Evolutionary conservation across 805 yeast genomes (phyloP).

Genomic region (Candida khao-thaluensis): DNA sequence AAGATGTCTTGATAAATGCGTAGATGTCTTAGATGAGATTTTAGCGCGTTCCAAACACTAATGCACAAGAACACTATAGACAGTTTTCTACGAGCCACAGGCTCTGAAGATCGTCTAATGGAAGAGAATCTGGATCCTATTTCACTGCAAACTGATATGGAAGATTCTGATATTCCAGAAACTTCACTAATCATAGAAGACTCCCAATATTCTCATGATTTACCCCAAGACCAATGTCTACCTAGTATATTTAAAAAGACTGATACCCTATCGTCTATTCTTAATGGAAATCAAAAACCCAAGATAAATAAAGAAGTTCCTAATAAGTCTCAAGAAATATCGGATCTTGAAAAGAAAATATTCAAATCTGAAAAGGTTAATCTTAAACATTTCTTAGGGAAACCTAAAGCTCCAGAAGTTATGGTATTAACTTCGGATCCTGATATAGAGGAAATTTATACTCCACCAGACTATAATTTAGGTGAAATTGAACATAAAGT

Average conservation of each 20-base stretch:
- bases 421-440: neutral
- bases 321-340: neutral
- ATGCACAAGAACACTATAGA: constrained; percentile 12
- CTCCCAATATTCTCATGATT: neutral
- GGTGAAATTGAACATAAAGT: neutral
- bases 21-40: no score
- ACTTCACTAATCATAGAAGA: neutral
- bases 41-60: constrained; percentile 7
- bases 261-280: neutral
- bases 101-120: neutral
- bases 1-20: no score
- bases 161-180: constrained; percentile 1
- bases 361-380: constrained; percentile 8
- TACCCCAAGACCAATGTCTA: neutral
- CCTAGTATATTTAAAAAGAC: constrained; percentile 1
- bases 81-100: constrained; percentile 10
- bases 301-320: neutral
- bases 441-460: constrained; percentile 3
- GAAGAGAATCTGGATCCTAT: neutral
- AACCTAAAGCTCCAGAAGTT: constrained; percentile 2
- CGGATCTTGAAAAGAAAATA: constrained; percentile 9
- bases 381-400: constrained; percentile 9
- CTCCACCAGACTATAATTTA: neutral
- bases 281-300: constrained; percentile 5
- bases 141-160: constrained; percentile 1